Evolutionary conservation across 192 early-diverging fungal species (phyloP).

Genomic region (Borealophlyctis nickersoniae): DNA sequence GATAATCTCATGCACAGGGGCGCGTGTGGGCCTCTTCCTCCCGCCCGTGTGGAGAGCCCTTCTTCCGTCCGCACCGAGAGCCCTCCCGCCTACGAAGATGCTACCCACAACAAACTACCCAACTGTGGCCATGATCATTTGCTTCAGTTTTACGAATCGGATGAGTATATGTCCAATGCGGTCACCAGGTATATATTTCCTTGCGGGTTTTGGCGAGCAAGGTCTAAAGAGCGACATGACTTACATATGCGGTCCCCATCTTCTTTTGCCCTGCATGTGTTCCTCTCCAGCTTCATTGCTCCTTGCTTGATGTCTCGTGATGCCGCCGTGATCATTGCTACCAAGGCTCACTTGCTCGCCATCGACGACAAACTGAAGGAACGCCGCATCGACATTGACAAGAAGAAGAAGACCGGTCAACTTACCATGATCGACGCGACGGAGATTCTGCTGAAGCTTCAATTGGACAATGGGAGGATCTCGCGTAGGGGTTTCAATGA

Average conservation of each 20-base stretch:
- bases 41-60: no score
- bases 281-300: background rate
- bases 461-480: background rate
- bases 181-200: background rate
- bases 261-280: no score
- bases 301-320: background rate
- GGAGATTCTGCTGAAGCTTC: background rate
- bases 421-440: background rate
- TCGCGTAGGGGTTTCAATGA: background rate
- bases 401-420: background rate
- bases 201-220: no score
- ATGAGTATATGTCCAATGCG: slow-evolving; percentile 10
- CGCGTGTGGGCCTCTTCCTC: no score
- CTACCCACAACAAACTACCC: background rate
- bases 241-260: no score
- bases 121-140: slow-evolving; percentile 1
- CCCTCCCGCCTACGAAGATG: slow-evolving; percentile 4
- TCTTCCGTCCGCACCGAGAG: no score
- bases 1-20: no score
- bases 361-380: background rate
- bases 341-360: background rate
- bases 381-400: slow-evolving; percentile 9
- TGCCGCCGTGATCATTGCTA: background rate
- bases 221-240: no score
- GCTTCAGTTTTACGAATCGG: slow-evolving; percentile 9